Conservation (phyloP, 2,329 filamentous ascomycete species). For the Colletotrichum sp. region DNA sequence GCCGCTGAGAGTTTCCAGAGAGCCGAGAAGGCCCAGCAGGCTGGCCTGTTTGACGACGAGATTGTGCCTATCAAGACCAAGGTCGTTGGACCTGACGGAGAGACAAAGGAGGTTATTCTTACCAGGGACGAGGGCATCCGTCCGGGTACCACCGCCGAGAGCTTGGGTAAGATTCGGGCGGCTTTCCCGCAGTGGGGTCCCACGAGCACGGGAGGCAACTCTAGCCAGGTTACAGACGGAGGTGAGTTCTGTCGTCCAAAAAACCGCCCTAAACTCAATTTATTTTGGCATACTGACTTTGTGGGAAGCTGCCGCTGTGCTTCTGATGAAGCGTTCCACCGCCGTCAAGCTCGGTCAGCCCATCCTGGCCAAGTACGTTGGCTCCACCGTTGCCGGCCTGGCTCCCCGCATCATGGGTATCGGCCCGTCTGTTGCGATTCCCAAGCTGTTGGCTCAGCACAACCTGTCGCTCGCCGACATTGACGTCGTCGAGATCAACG, state of each 20-base stretch:
- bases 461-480: slow-evolving; percentile 80
- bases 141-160: slow-evolving; percentile 85
- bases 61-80: slow-evolving; percentile 86
- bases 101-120: slow-evolving; percentile 78
- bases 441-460: slow-evolving; percentile 84
- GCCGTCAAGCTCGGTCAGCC: slow-evolving; percentile 87
- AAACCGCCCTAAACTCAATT: not conserved
- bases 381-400: slow-evolving; percentile 87
- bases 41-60: slow-evolving; percentile 91
- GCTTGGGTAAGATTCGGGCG: slow-evolving; percentile 81
- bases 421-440: slow-evolving; percentile 74
- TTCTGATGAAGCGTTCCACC: slow-evolving; percentile 93
- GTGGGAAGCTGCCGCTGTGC: slow-evolving; percentile 73
- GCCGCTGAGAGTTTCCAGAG: slow-evolving; percentile 87
- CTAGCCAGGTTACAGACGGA: slow-evolving; percentile 93
- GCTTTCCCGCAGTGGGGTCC: slow-evolving; percentile 92
- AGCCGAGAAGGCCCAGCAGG: slow-evolving; percentile 89
- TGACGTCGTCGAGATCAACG: slow-evolving; percentile 93
- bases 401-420: slow-evolving; percentile 98
- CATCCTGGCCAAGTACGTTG: slow-evolving; percentile 93
- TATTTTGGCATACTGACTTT: not conserved
- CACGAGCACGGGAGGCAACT: slow-evolving; percentile 89
- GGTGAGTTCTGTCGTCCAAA: slow-evolving; percentile 48
- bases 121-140: slow-evolving; percentile 90
- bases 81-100: slow-evolving; percentile 83